Percentiles rank a stretch among this genome's conserved stretches.
These are phyloP conservation scores for Kazachstania bromeliacearum DNA, from an alignment of 805 yeast genomes.

Conservation along the genomic window DNA sequence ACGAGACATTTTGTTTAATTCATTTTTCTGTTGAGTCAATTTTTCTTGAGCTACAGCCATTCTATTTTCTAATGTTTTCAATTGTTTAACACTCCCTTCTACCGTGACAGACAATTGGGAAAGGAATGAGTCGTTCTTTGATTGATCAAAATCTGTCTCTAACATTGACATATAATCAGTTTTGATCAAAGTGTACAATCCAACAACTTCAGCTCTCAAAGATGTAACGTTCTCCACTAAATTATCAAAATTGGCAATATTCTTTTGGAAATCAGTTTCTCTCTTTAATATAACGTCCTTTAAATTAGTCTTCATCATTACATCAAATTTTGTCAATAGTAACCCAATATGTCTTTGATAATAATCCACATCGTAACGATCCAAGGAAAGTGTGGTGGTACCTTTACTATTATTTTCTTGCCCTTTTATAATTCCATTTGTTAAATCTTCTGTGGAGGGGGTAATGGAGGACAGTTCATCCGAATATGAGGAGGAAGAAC, in stretches of 20 bases:
- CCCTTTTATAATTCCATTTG: neutral
- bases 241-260: constrained; percentile 20
- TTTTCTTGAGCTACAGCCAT: constrained; percentile 14
- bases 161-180: constrained; percentile 23
- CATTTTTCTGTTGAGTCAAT: constrained; percentile 19
- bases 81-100: constrained; percentile 12
- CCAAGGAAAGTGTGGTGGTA: constrained; percentile 3
- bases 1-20: constrained; percentile 21
- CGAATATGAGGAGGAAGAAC: constrained; percentile 3
- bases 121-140: constrained; percentile 23
- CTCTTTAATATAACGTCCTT: constrained; percentile 18
- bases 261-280: constrained; percentile 24
- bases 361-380: constrained; percentile 17
- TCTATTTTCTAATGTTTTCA: constrained; percentile 25
- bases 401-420: neutral
- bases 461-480: constrained; percentile 8
- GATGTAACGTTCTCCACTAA: constrained; percentile 19
- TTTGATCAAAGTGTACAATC: constrained; percentile 24
- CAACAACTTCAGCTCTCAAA: constrained; percentile 19
- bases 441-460: neutral
- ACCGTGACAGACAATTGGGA: constrained; percentile 10
- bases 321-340: constrained; percentile 20
- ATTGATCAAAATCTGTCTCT: constrained; percentile 21
- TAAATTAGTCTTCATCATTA: constrained; percentile 14
- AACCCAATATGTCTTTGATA: constrained; percentile 18